Evolutionary conservation across 2,329 filamentous ascomycete species (phyloP).

Genomic region (Fusarium nelsonii): DNA sequence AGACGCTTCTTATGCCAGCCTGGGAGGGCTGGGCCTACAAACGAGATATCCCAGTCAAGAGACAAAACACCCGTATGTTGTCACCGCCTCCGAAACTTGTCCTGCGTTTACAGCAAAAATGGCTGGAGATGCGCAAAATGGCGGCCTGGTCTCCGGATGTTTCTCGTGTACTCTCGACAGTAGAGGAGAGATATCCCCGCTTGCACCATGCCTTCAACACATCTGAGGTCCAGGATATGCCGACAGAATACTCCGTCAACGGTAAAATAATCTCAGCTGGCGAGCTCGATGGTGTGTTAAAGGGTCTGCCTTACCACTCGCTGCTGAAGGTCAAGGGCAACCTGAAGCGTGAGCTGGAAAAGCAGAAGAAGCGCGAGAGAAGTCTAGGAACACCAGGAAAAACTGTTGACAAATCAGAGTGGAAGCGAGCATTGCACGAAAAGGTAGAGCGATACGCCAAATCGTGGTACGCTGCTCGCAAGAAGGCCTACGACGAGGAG

Average conservation of each 20-base stretch:
- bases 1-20: constrained; percentile 79
- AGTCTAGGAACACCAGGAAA: constrained; percentile 24
- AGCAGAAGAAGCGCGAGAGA: constrained; percentile 38
- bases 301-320: constrained; percentile 49
- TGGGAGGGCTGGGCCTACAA: constrained; percentile 78
- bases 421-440: constrained; percentile 41
- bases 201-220: constrained; percentile 58
- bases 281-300: constrained; percentile 49
- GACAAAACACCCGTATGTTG: constrained; percentile 53
- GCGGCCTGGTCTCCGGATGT: constrained; percentile 63
- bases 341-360: constrained; percentile 36
- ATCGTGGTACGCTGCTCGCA: constrained; percentile 41
- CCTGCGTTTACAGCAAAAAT: constrained; percentile 62
- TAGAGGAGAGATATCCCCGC: constrained; percentile 57
- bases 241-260: constrained; percentile 44
- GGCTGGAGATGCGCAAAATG: constrained; percentile 62
- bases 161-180: constrained; percentile 54
- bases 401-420: constrained; percentile 17
- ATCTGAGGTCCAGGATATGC: constrained; percentile 49
- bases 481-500: constrained; percentile 7
- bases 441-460: constrained; percentile 39
- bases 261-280: constrained; percentile 45
- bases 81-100: constrained; percentile 57
- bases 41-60: constrained; percentile 48
- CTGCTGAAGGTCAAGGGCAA: constrained; percentile 46